phyloP scores from a whole-genome alignment of 345 rosid species.

The Syzygium aromaticum region DNA sequence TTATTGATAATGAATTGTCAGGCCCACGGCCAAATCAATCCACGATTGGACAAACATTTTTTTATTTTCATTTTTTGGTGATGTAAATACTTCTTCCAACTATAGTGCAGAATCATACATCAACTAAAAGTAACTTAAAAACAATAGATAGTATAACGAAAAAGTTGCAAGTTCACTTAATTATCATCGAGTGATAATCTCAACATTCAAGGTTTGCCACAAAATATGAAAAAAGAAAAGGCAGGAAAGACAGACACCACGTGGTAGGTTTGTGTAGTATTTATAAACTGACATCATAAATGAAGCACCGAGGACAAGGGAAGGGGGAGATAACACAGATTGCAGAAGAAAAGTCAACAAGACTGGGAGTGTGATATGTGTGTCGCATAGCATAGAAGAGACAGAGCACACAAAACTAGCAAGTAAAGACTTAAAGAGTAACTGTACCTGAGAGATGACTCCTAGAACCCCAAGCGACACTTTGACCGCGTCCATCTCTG shows the following conservation, averaged over 20 bases:
- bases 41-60: background rate
- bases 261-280: background rate
- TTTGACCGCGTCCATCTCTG: constrained; percentile 48
- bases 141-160: too few relatives aligned
- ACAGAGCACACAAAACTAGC: too few relatives aligned
- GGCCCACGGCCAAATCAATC: background rate
- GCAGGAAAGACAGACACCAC: background rate
- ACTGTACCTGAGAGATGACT: constrained; percentile 59
- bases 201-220: background rate
- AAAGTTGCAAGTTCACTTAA: background rate
- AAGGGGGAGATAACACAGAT: background rate
- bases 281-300: background rate
- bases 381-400: too few relatives aligned
- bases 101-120: too few relatives aligned
- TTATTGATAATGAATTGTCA: background rate
- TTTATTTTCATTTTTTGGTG: background rate
- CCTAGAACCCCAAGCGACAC: constrained; percentile 91
- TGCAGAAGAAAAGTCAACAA: too few relatives aligned
- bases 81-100: background rate
- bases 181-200: background rate
- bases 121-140: too few relatives aligned
- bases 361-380: background rate
- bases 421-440: too few relatives aligned
- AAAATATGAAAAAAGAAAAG: too few relatives aligned
- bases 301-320: background rate